Conservation (phyloP, 140 eudicot genomes). For the Bidens hawaiensis region DNA sequence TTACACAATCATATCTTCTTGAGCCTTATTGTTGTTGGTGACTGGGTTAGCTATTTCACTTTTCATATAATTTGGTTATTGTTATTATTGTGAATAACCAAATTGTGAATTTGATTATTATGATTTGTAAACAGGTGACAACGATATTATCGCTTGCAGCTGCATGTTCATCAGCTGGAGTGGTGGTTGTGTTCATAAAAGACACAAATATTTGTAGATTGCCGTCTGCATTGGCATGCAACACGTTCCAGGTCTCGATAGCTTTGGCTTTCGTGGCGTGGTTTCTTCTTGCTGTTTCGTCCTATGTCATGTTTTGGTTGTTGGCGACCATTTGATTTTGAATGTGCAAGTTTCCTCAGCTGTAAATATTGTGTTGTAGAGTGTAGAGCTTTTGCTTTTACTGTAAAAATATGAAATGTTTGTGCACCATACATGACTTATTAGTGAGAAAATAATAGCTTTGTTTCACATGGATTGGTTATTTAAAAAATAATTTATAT, state of each 20-base stretch:
- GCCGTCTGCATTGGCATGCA: constrained; percentile 42
- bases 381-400: neutral
- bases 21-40: constrained; percentile 68
- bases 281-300: constrained; percentile 83
- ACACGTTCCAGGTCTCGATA: constrained; percentile 58
- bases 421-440: neutral
- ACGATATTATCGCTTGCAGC: constrained; percentile 78
- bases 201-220: constrained; percentile 57
- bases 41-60: constrained; percentile 51
- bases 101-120: neutral
- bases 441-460: too few species aligned
- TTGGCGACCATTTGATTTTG: constrained; percentile 46
- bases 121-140: constrained; percentile 50
- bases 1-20: constrained; percentile 48
- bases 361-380: neutral
- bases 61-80: neutral
- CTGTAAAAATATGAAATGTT: neutral
- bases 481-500: neutral
- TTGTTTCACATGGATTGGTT: neutral
- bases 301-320: constrained; percentile 66
- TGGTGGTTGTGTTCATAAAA: constrained; percentile 48
- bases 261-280: constrained; percentile 75
- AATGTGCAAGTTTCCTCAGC: neutral
- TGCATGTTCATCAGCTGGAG: constrained; percentile 85
- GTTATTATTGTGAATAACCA: neutral